Percentiles rank a stretch among this genome's conserved stretches.
phyloP scores from a whole-genome alignment of 176 grass and related monocot genomes.

The Guadua angustifolia region DNA sequence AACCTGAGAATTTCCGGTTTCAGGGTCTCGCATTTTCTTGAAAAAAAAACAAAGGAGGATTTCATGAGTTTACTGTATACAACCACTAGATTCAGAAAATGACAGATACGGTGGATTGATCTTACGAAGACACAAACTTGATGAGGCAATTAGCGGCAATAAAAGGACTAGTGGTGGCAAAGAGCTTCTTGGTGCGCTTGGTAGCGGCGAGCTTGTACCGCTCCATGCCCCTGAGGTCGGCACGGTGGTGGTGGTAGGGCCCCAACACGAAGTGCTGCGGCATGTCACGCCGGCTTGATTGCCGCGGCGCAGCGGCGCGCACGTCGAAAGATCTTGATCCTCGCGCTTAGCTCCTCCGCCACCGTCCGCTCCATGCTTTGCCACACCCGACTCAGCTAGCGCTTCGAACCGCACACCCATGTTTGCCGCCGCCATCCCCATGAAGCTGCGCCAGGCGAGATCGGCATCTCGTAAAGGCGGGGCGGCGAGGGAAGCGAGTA shows the following conservation, averaged over 20 bases:
- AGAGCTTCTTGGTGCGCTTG: slow-evolving; percentile 75
- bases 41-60: slow-evolving; percentile 7
- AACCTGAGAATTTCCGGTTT: slow-evolving; percentile 93
- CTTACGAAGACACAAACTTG: too few relatives aligned
- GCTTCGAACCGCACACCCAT: slow-evolving; percentile 41
- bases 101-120: not conserved
- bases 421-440: slow-evolving; percentile 32
- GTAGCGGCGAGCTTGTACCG: slow-evolving; percentile 80
- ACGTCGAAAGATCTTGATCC: slow-evolving; percentile 69
- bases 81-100: not conserved
- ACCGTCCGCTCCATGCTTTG: slow-evolving; percentile 51
- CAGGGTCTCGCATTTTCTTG: slow-evolving; percentile 96
- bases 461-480: too few relatives aligned
- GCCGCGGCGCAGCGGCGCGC: slow-evolving; percentile 47
- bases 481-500: too few relatives aligned
- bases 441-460: too few relatives aligned
- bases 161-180: slow-evolving; percentile 22
- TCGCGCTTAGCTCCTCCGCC: slow-evolving; percentile 50
- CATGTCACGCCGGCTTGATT: slow-evolving; percentile 54
- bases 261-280: slow-evolving; percentile 80
- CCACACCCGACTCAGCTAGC: slow-evolving; percentile 69
- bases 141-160: too few relatives aligned
- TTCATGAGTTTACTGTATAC: not conserved
- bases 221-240: slow-evolving; percentile 86
- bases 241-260: slow-evolving; percentile 67